Base-by-base conservation (phyloP, 75 land plant species). In the Isoetes taiwanensis region DNA sequence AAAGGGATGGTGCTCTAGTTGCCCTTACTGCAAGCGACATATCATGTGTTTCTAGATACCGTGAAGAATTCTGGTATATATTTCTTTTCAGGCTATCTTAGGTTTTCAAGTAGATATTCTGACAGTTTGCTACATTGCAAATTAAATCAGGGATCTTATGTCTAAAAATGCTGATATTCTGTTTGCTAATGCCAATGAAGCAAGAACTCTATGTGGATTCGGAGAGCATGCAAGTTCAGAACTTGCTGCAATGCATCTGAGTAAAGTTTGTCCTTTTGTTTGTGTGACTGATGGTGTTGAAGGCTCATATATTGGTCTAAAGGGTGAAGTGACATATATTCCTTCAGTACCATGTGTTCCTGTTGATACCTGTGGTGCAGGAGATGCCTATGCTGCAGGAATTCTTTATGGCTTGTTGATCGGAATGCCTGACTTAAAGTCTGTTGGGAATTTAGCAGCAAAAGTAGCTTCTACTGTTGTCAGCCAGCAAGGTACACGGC, bases 341-440 rank as follows among this genome's bases (percentile, higher is more conserved):
- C 88, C 88, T 32, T 83, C 97, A 20, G 74, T 84, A 4, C 80
- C 72, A 0, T 86, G 97, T 58, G 54, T 72, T 14, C 95, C 97
- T 1, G 77, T 80, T 4, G 94, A 86, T 60, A 91, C 97, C 6
- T 86, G 95, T 64, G 97, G 97, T 0, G 97, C 97, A n/a, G 97
- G 97, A 2, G 97, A 91, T 70, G 94, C 88, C 1, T 91, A 91
- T 76, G 94, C 97, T 1, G 91, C 94, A 5, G 97, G 97, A 39
- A 66, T 91, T 28, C 58, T 91, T 27, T 91, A 86, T 40, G 83
- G 85, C 32, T 48, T 91, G 37, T 66, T 91, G 16, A 72, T 73
- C 23, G 85, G 94, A 2, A 72, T 64, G 0, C 78, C 94, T 6
- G 84, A 91, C 50, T 50, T 91, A 63, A 80, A 78, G 57, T 85